Percentiles rank a stretch among this genome's conserved stretches.
These are phyloP conservation scores for Sonneratia alba DNA, from an alignment of 345 rosid species.

Conservation along the genomic window DNA sequence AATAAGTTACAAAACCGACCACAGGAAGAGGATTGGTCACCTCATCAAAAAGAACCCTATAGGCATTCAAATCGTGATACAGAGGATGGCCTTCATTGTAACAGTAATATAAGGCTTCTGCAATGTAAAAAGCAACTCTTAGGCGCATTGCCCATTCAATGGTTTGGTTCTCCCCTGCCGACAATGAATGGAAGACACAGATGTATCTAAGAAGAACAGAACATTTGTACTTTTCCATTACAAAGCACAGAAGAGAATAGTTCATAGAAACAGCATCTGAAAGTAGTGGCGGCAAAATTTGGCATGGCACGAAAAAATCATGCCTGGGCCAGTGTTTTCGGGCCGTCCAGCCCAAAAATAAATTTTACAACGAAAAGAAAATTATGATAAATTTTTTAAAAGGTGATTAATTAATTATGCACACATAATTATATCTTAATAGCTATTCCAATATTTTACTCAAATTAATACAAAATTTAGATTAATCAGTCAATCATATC, in stretches of 20 bases:
- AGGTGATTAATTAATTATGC: no score
- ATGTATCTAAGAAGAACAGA: slow-evolving; percentile 11
- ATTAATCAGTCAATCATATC: no score
- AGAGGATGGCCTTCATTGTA: slow-evolving; percentile 64
- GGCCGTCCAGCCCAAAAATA: no score
- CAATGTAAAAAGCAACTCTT: slow-evolving; percentile 78
- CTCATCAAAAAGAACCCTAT: slow-evolving; percentile 97
- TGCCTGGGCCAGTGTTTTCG: no score
- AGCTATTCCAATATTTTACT: no score
- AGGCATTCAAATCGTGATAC: slow-evolving; percentile 95
- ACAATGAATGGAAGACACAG: slow-evolving; percentile 13
- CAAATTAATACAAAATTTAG: no score
- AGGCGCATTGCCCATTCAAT: slow-evolving; percentile 94
- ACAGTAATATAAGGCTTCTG: slow-evolving; percentile 92
- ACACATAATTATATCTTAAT: no score
- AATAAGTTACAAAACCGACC: not conserved
- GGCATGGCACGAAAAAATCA: no score
- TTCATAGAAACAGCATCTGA: not conserved
- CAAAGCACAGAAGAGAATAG: not conserved
- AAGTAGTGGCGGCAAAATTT: not conserved
- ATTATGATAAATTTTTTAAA: no score
- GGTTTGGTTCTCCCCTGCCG: slow-evolving; percentile 90
- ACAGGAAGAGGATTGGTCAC: slow-evolving; percentile 24
- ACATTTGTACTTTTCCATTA: not conserved
- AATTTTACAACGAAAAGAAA: no score